These are phyloP conservation scores for Fraxinus platypoda DNA, from an alignment of 305 asterid genomes.

Conservation along the genomic window DNA sequence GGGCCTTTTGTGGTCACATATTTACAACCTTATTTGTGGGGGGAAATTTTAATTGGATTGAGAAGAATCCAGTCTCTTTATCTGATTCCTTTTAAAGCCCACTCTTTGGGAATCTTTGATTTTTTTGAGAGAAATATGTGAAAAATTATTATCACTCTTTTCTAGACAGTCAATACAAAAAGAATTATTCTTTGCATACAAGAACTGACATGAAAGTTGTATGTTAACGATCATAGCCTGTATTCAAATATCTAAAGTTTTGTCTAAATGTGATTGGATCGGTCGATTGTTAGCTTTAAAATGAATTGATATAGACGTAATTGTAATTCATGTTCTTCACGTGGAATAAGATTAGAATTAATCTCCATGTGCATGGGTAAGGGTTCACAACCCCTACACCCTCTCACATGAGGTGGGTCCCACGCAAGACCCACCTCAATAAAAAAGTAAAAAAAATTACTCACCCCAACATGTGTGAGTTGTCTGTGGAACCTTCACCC, in stretches of 20 bases:
- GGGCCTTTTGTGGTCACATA: constrained; percentile 23
- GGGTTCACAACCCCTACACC: no score
- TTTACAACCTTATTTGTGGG: constrained; percentile 1
- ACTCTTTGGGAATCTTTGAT: constrained; percentile 33
- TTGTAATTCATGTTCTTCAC: background rate
- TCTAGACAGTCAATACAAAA: constrained; percentile 26
- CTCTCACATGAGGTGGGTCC: no score
- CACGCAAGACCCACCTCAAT: no score
- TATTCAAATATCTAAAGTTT: constrained; percentile 1
- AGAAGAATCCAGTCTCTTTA: constrained; percentile 44
- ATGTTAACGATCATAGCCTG: background rate
- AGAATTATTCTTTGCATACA: constrained; percentile 19
- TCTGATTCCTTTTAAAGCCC: constrained; percentile 35
- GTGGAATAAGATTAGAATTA: background rate
- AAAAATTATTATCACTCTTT: constrained; percentile 20
- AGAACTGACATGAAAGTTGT: constrained; percentile 16
- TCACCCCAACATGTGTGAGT: no score
- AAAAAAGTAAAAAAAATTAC: no score
- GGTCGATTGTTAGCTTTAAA: background rate
- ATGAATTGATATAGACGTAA: background rate
- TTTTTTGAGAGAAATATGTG: constrained; percentile 5
- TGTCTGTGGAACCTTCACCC: no score
- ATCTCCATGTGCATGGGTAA: no score
- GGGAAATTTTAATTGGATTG: constrained; percentile 35
- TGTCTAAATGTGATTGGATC: constrained; percentile 15